These are phyloP conservation scores for Yamadazyma scolyti DNA, from an alignment of 805 yeast species.

Conservation along the genomic window DNA sequence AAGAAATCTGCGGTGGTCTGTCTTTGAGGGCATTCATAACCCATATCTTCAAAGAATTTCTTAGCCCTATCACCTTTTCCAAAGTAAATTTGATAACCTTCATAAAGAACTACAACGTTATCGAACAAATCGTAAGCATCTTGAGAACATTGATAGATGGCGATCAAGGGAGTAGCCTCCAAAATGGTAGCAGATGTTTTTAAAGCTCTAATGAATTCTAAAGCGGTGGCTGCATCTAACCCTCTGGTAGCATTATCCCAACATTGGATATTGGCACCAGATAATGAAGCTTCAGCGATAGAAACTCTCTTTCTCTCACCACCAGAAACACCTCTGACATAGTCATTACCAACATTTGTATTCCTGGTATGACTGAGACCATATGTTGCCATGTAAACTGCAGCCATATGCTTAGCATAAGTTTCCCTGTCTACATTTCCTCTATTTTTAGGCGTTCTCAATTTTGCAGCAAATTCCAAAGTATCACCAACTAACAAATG, in stretches of 20 bases:
- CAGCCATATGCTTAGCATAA: slow-evolving; percentile 37
- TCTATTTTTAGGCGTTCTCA: slow-evolving; percentile 41
- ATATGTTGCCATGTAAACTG: slow-evolving; percentile 40
- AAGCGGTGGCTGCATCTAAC: slow-evolving; percentile 78
- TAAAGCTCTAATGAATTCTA: slow-evolving; percentile 67
- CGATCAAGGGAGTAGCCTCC: slow-evolving; percentile 53
- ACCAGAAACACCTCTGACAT: slow-evolving; percentile 70
- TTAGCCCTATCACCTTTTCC: slow-evolving; percentile 41
- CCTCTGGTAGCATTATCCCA: slow-evolving; percentile 84
- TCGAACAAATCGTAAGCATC: slow-evolving; percentile 46
- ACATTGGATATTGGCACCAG: slow-evolving; percentile 52
- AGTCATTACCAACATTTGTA: slow-evolving; percentile 62
- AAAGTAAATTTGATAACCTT: slow-evolving; percentile 44
- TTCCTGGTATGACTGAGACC: slow-evolving; percentile 52
- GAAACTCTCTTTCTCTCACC: slow-evolving; percentile 82
- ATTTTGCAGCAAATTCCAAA: slow-evolving; percentile 48
- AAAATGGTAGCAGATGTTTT: slow-evolving; percentile 52
- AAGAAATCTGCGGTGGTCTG: slow-evolving; percentile 66
- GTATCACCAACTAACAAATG: slow-evolving; percentile 53
- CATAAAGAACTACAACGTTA: slow-evolving; percentile 42
- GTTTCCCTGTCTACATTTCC: slow-evolving; percentile 26
- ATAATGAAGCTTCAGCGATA: slow-evolving; percentile 68
- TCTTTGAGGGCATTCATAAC: slow-evolving; percentile 56
- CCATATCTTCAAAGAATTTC: slow-evolving; percentile 54
- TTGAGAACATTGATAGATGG: slow-evolving; percentile 52